Conservation (phyloP, 2,329 filamentous ascomycete genomes). For the Dothistroma pini region DNA sequence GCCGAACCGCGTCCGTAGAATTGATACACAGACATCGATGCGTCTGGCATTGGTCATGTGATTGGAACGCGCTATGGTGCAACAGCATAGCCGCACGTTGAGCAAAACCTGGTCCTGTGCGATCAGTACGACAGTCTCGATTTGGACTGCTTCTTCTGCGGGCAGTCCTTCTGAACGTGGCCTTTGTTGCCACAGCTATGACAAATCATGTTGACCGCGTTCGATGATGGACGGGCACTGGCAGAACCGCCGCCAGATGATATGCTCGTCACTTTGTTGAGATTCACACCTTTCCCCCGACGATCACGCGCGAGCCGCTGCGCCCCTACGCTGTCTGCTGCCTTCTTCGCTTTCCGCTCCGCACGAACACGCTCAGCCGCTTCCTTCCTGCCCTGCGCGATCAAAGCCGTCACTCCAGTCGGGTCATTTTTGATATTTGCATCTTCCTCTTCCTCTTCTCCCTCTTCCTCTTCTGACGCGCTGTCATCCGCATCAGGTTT, state of each 20-base stretch:
- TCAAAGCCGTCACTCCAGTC: constrained; percentile 41
- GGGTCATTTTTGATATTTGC: constrained; percentile 41
- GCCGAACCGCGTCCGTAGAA: too few species aligned
- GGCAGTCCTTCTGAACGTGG: constrained; percentile 58
- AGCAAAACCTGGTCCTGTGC: not conserved
- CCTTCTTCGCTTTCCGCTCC: constrained; percentile 46
- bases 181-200: constrained; percentile 60
- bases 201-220: constrained; percentile 47
- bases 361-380: constrained; percentile 42
- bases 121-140: constrained; percentile 1
- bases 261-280: constrained; percentile 51
- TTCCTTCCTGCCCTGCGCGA: constrained; percentile 45
- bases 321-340: constrained; percentile 47
- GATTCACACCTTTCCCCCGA: constrained; percentile 63
- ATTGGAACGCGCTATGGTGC: not conserved
- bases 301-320: constrained; percentile 56
- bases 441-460: constrained; percentile 33
- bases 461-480: constrained; percentile 31
- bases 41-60: not conserved
- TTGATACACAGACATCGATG: too few species aligned
- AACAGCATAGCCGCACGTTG: not conserved
- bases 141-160: constrained; percentile 30
- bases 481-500: constrained; percentile 35
- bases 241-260: constrained; percentile 1
- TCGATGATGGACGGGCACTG: constrained; percentile 26